Evolutionary conservation across 2,329 filamentous ascomycete species (phyloP), one percentile per base, ranked within the genome.

Genomic region (Aspergillus awamori): DNA sequence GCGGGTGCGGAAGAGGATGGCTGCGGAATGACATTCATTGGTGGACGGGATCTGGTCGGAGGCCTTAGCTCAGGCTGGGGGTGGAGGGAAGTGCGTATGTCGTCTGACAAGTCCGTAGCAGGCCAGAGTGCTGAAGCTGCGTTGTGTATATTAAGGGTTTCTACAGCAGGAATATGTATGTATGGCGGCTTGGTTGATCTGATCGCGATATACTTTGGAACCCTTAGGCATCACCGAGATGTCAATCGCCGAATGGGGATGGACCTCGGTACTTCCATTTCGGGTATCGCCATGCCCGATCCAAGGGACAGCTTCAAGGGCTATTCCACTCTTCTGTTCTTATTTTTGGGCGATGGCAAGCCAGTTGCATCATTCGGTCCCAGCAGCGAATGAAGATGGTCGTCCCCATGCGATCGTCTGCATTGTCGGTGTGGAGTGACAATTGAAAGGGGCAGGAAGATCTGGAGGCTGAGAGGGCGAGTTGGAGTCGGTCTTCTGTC

Each of bases 401-500:
- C 20, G 4, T 24, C 17, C 20, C 20, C 20, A 20, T 45, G 20
- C 41, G 20, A 45, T 24, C 41, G 13, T 36, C 41, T 24, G 41
- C 17, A 6, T 10, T 20, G 17, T 22, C 20, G 2, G 41, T 24
- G 41, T 20, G 13, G 41, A 45, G 41, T 45, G 1, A 45, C 11
- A n/a, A 10, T 24, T 45, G 41, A 45, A 45, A n/a, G 20, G 20
- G 11, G 41, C 1, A 24, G 0, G 20, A 45, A 45, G 41, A 45
- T 45, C 20, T 36, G 33, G 33, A 36, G 33, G 41, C 41, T 22
- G 41, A 11, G 41, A 45, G 20, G 20, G 10, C 11, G 15, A 13
- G 10, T 13, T 22, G 41, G 41, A 22, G 41, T 60, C 59, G 59
- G 59, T 13, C 48, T 57, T 58, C 54, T 61, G 39, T 10, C 59